These are phyloP conservation scores for Carex myosuroides DNA, from an alignment of 176 grass and related monocot species.

Conservation along the genomic window DNA sequence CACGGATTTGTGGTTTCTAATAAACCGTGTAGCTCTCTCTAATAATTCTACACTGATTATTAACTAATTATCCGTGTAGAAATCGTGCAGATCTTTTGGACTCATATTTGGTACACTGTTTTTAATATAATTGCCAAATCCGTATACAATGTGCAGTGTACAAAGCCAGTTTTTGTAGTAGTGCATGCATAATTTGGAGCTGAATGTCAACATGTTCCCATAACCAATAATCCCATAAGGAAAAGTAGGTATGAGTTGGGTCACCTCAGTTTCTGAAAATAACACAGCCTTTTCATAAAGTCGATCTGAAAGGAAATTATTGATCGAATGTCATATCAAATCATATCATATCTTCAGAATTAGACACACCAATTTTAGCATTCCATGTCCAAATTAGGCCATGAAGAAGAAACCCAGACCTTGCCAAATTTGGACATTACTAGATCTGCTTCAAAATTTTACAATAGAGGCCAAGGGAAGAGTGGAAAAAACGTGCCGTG, in stretches of 20 bases:
- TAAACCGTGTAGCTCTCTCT: too few species aligned
- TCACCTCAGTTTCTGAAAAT: conserved; percentile 25
- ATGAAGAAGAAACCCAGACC: not conserved
- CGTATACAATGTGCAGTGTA: too few species aligned
- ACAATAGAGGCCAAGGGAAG: not conserved
- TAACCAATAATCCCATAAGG: not conserved
- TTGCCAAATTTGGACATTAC: conserved; percentile 20
- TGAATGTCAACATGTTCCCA: not conserved
- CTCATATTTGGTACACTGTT: too few species aligned
- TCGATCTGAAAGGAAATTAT: not conserved
- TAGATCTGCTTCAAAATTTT: not conserved
- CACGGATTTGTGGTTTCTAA: too few species aligned
- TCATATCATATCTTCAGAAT: not conserved
- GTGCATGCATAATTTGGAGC: not conserved
- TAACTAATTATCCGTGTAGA: too few species aligned
- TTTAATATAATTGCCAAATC: too few species aligned
- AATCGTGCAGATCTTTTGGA: too few species aligned
- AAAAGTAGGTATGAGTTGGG: conserved; percentile 24
- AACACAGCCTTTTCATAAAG: conserved; percentile 19
- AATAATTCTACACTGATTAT: too few species aligned
- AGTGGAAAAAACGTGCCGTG: too few species aligned
- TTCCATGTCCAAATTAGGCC: not conserved
- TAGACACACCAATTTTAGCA: not conserved
- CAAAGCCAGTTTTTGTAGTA: too few species aligned
- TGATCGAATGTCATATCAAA: conserved; percentile 6